Evolutionary conservation across 2,329 filamentous ascomycete species (phyloP).

Genomic region (Amylocarpus encephaloides): DNA sequence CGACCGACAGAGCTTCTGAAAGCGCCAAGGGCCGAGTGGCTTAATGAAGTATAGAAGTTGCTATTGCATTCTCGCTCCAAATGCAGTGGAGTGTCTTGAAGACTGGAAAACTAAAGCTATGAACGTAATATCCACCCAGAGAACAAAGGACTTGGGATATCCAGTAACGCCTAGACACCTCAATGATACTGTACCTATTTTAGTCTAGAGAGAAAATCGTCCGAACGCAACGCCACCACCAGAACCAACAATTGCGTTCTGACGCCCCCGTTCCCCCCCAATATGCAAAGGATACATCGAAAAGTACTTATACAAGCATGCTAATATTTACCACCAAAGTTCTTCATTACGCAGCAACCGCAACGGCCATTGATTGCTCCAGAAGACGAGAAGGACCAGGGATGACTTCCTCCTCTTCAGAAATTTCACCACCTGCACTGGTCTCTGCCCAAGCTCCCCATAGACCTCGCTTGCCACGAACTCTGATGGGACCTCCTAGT

Average conservation of each 20-base stretch:
- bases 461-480: constrained; percentile 87
- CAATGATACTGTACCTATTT: constrained; percentile 1
- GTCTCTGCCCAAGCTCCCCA: constrained; percentile 95
- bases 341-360: constrained; percentile 18
- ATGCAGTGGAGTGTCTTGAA: background rate
- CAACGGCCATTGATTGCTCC: constrained; percentile 16
- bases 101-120: background rate
- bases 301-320: constrained; percentile 1
- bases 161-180: constrained; percentile 3
- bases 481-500: constrained; percentile 73
- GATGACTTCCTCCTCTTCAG: constrained; percentile 20
- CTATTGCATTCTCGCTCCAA: background rate
- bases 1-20: too few relatives aligned
- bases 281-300: background rate
- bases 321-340: background rate
- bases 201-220: background rate
- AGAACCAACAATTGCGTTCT: background rate
- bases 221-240: constrained; percentile 1
- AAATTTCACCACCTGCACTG: constrained; percentile 57
- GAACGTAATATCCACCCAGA: background rate
- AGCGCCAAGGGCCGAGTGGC: too few relatives aligned
- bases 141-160: constrained; percentile 2
- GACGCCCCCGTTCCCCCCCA: background rate
- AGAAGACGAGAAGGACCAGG: constrained; percentile 17
- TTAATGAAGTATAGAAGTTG: background rate